Conservation (phyloP, 345 rosid species). For the Rhizophora mangle region DNA sequence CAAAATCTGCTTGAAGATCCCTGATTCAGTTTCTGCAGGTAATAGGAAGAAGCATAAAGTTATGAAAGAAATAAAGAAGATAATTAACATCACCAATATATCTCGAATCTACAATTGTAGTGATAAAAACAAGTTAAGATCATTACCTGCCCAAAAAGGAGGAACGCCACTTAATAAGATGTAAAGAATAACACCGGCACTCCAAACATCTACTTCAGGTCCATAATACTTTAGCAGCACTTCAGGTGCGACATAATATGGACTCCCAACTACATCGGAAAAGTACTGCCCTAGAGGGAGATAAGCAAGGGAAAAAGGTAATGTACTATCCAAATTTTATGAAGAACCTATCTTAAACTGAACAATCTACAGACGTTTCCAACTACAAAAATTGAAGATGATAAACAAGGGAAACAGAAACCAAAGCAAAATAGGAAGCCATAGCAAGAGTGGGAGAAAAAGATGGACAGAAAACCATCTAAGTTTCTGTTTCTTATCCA, state of each 20-base stretch:
- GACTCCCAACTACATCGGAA: slow-evolving; percentile 93
- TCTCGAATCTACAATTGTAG: background rate
- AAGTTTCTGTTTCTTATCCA: too few species aligned
- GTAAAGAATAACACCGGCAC: slow-evolving; percentile 93
- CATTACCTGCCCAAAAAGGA: slow-evolving; percentile 90
- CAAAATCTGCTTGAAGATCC: slow-evolving; percentile 90
- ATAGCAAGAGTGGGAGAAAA: too few species aligned
- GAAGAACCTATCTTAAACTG: background rate
- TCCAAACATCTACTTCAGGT: slow-evolving; percentile 92
- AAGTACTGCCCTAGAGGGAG: slow-evolving; percentile 61
- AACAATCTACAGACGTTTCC: background rate
- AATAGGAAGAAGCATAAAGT: slow-evolving; percentile 5
- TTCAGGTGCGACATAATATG: slow-evolving; percentile 97
- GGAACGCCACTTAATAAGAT: slow-evolving; percentile 93
- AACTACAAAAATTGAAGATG: background rate
- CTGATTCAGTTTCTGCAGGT: slow-evolving; percentile 80
- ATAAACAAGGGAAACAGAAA: too few species aligned
- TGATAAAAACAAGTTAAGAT: background rate
- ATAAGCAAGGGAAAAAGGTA: slow-evolving; percentile 8
- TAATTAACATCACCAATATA: background rate
- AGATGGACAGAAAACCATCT: too few species aligned
- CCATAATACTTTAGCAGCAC: slow-evolving; percentile 85
- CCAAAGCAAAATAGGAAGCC: too few species aligned
- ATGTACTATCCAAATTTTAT: background rate
- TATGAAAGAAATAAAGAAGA: background rate